phyloP scores from a whole-genome alignment of 1,284 basidiomycete species.

The Ustilago lituana region DNA sequence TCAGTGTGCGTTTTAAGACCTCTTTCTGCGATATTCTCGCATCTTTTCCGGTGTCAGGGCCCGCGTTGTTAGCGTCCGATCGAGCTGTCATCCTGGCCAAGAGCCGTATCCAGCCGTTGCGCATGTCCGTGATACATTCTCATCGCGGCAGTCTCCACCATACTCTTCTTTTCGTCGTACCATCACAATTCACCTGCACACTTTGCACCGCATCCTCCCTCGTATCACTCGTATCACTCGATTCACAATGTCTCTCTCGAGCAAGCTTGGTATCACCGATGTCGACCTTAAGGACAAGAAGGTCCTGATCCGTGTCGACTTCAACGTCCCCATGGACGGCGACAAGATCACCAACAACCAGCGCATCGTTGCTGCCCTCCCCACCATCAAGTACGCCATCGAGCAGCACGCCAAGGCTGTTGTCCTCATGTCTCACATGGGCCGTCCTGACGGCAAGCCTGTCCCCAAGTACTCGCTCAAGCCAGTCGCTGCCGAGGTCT shows the following conservation, averaged over 20 bases:
- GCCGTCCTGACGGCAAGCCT: conserved; percentile 92
- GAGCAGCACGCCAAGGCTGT: conserved; percentile 85
- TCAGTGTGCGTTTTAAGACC: no score
- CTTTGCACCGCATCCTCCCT: neutral
- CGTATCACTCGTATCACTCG: neutral
- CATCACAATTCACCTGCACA: neutral
- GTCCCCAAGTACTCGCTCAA: conserved; percentile 90
- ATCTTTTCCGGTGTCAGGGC: conserved; percentile 27
- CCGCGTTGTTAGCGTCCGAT: neutral
- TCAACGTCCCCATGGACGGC: conserved; percentile 90
- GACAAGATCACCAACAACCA: conserved; percentile 91
- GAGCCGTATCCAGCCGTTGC: conserved; percentile 19
- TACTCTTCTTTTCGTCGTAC: conserved; percentile 2
- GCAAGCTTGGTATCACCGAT: conserved; percentile 82
- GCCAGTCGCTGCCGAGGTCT: conserved; percentile 74
- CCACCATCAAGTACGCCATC: conserved; percentile 93
- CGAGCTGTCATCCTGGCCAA: neutral
- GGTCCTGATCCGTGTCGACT: conserved; percentile 80
- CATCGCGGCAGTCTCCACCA: neutral
- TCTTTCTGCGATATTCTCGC: conserved; percentile 29
- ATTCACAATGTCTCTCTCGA: conserved; percentile 88
- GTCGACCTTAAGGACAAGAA: conserved; percentile 87
- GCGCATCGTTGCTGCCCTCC: conserved; percentile 95
- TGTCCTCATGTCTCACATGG: conserved; percentile 96
- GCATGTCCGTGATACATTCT: neutral